A percentile compares a stretch with the other conserved stretches of the same genome.
phyloP scores from a whole-genome alignment of 805 yeast genomes.

The Saccharomyces paradoxus region DNA sequence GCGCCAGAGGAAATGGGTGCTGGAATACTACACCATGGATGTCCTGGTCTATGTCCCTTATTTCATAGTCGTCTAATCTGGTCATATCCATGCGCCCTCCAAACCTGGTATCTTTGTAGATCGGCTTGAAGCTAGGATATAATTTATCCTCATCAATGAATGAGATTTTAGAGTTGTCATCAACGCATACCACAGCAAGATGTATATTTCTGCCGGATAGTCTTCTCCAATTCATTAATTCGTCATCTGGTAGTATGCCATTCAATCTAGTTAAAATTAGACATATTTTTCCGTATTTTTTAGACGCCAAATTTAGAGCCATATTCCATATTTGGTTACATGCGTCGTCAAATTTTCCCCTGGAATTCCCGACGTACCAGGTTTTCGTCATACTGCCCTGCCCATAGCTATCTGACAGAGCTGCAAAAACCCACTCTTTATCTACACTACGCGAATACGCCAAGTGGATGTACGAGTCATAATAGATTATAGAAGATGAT shows the following conservation, averaged over 20 bases:
- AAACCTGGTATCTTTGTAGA: conserved; percentile 22
- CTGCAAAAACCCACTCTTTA: conserved; percentile 74
- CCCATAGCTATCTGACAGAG: conserved; percentile 87
- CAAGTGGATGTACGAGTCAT: conserved; percentile 70
- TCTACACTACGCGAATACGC: conserved; percentile 80
- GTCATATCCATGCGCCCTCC: conserved; percentile 11
- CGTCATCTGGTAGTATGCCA: conserved; percentile 75
- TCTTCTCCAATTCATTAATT: conserved; percentile 69
- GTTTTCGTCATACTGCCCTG: conserved; percentile 51
- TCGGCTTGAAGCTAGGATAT: conserved; percentile 29
- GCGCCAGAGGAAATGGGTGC: conserved; percentile 56
- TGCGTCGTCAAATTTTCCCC: conserved; percentile 42
- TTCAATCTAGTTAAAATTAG: conserved; percentile 62
- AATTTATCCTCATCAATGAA: conserved; percentile 28
- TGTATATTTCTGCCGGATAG: conserved; percentile 53
- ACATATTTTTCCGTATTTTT: conserved; percentile 44
- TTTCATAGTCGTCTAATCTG: conserved; percentile 23
- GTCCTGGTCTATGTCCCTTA: conserved; percentile 45
- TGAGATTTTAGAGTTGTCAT: conserved; percentile 44
- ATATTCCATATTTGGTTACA: conserved; percentile 61
- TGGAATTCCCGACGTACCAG: conserved; percentile 44
- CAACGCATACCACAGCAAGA: conserved; percentile 62
- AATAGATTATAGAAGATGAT: conserved; percentile 19
- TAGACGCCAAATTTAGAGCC: conserved; percentile 39
- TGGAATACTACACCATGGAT: conserved; percentile 52